Conservation (phyloP, 371 early-diverging fungal species). For the Apophysomyces variabilis region DNA sequence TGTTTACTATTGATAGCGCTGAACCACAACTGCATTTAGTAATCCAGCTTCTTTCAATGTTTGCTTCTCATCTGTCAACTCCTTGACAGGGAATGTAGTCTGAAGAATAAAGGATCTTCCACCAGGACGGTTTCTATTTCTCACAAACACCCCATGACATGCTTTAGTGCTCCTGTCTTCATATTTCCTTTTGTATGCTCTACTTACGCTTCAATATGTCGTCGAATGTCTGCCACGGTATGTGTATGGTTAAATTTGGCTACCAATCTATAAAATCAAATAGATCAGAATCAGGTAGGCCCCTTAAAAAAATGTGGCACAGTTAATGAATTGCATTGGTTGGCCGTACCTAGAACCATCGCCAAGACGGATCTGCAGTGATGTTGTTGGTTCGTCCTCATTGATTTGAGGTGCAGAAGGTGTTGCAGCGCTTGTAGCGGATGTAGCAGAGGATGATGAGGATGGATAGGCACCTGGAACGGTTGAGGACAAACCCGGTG, state of each 20-base stretch:
- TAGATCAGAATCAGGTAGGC: not conserved
- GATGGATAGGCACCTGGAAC: slow-evolving; percentile 40
- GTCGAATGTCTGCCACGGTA: slow-evolving; percentile 84
- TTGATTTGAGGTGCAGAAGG: slow-evolving; percentile 63
- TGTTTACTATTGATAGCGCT: slow-evolving; percentile 61
- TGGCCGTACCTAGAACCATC: slow-evolving; percentile 77
- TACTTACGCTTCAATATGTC: slow-evolving; percentile 69
- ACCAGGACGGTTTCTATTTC: slow-evolving; percentile 51
- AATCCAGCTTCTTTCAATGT: slow-evolving; percentile 85
- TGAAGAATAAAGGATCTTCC: slow-evolving; percentile 75
- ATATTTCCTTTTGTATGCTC: not conserved
- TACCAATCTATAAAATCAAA: slow-evolving; percentile 62
- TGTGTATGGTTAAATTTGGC: slow-evolving; percentile 90
- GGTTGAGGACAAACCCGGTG: slow-evolving; percentile 36
- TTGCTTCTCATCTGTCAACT: slow-evolving; percentile 64
- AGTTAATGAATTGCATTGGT: too few relatives aligned
- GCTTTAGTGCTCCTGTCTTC: not conserved
- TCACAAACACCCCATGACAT: slow-evolving; percentile 11
- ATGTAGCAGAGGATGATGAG: slow-evolving; percentile 27
- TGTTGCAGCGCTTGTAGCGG: not conserved
- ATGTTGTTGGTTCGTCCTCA: slow-evolving; percentile 77
- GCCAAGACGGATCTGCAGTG: slow-evolving; percentile 88
- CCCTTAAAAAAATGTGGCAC: too few relatives aligned
- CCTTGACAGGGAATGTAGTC: slow-evolving; percentile 84
- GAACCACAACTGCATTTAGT: slow-evolving; percentile 86